Base-by-base conservation (phyloP, 2,329 filamentous ascomycete species). In the Lasiodiplodia sp. region DNA sequence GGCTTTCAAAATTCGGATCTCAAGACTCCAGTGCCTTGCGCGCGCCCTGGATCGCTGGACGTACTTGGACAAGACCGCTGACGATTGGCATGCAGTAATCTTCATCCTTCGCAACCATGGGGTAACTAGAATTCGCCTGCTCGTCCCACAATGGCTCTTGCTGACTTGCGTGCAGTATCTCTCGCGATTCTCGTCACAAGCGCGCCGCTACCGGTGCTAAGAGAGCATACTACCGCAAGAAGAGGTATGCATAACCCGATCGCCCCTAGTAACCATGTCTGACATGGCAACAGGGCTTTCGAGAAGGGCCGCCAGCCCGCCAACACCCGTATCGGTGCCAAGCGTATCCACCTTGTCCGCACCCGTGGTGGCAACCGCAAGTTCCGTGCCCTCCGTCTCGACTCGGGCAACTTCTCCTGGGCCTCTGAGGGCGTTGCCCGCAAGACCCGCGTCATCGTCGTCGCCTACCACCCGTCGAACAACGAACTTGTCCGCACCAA, bases 401-500 rank as follows among this genome's bases (percentile, higher is more conserved):
- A 99, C 84, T 91, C 93, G 75, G 96, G 96, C 83, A 99, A 99
- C 91, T 99, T 98, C 87, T 94, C 94, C 80, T 99, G 96, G 96
- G 95, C 93, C 80, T 97, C 94, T 76, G 96, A 99, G 90, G 94
- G 95, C 81, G 88, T 94, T 85, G 92, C 95, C 86, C 95, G 96
- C 91, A 99, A 99, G 91, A 94, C 93, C 86, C 96, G 96, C 88
- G 92, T 99, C 84, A 97, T 99, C 84, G 94, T 88, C 80, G 96
- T 99, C 86, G 92, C 91, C 83, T 99, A 94, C 92, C 96, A 99
- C 87, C 96, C 96, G 73, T 97, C 95, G 84, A 99, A 99, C 94
- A 99, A 99, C 93, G 96, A 99, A 88, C 90, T 99, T 79, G 94
- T 99, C 88, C 96, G 96, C 83, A 99, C 96, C 86, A 99, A 99